Evolutionary conservation across 106 monocot species (phyloP).

Genomic region (Platanthera zijinensis): DNA sequence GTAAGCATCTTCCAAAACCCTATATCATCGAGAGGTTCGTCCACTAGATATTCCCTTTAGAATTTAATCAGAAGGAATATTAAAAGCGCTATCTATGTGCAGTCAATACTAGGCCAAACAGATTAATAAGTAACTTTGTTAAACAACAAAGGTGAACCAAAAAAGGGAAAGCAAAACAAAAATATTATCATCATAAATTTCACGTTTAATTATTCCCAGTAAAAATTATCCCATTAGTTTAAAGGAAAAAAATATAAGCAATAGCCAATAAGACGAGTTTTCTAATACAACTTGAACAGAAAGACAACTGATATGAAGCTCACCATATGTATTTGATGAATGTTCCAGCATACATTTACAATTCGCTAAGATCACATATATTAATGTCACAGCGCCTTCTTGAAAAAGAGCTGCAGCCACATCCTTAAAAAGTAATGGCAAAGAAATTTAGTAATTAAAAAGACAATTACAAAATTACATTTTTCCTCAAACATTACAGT

Average conservation of each 20-base stretch:
- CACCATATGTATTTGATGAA: constrained; percentile 87
- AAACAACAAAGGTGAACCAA: background rate
- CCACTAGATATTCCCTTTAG: no score
- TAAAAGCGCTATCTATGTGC: background rate
- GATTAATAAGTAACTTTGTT: background rate
- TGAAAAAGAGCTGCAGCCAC: constrained; percentile 78
- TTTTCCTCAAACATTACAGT: background rate
- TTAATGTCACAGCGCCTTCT: constrained; percentile 79
- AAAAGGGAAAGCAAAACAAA: background rate
- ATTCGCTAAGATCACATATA: constrained; percentile 77
- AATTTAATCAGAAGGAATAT: background rate
- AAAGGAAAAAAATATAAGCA: background rate
- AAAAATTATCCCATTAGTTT: background rate
- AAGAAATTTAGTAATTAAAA: background rate
- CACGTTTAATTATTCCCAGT: background rate
- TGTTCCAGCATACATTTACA: constrained; percentile 91
- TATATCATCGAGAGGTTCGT: no score
- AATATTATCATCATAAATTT: background rate
- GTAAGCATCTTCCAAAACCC: no score
- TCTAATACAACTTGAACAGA: background rate
- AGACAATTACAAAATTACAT: background rate
- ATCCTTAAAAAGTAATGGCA: constrained; percentile 36
- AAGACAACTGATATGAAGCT: constrained; percentile 11
- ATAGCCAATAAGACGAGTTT: background rate
- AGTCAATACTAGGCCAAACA: background rate